A percentile compares a stretch with the other conserved stretches of the same genome.
Conservation (phyloP, 148 eudicot genomes). For the Rhododendron kiyosumense region DNA sequence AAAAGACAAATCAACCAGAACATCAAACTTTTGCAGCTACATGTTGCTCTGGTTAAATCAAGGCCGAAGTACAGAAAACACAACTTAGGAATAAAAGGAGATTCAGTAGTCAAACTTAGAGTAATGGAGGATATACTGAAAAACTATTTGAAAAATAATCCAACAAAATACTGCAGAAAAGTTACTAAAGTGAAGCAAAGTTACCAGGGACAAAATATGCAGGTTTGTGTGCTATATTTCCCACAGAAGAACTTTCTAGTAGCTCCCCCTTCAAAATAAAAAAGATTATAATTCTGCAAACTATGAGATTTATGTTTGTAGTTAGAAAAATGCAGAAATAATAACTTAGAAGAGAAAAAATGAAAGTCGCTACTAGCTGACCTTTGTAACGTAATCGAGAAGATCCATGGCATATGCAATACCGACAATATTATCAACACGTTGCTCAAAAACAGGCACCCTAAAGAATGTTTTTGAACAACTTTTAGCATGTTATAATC, state of each 20-base stretch:
- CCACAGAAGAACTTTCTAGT: slow-evolving; percentile 72
- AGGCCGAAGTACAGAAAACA: neutral
- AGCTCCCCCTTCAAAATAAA: slow-evolving; percentile 88
- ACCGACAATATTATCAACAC: slow-evolving; percentile 94
- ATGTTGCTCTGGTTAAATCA: neutral
- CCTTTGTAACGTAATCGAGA: slow-evolving; percentile 85
- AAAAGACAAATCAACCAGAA: neutral
- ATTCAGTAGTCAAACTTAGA: neutral
- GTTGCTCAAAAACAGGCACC: slow-evolving; percentile 96
- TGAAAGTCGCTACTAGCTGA: slow-evolving; percentile 26
- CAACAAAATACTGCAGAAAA: slow-evolving; percentile 13
- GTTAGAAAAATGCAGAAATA: slow-evolving; percentile 18
- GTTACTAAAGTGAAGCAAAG: neutral
- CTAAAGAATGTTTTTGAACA: slow-evolving; percentile 27
- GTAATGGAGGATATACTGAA: neutral
- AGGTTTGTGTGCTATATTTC: slow-evolving; percentile 97
- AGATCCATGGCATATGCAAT: slow-evolving; percentile 99
- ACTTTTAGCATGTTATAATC: slow-evolving; percentile 7
- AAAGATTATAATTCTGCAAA: slow-evolving; percentile 41
- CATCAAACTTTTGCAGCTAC: neutral
- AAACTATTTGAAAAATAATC: neutral
- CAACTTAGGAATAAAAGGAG: neutral
- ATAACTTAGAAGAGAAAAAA: slow-evolving; percentile 1
- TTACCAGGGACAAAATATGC: slow-evolving; percentile 98
- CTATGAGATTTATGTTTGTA: slow-evolving; percentile 41